Percentiles rank a stretch among this genome's conserved stretches.
These are phyloP conservation scores for Pseudomonodictys pantanalensis DNA, from an alignment of 495 filamentous ascomycete genomes.

Conservation along the genomic window DNA sequence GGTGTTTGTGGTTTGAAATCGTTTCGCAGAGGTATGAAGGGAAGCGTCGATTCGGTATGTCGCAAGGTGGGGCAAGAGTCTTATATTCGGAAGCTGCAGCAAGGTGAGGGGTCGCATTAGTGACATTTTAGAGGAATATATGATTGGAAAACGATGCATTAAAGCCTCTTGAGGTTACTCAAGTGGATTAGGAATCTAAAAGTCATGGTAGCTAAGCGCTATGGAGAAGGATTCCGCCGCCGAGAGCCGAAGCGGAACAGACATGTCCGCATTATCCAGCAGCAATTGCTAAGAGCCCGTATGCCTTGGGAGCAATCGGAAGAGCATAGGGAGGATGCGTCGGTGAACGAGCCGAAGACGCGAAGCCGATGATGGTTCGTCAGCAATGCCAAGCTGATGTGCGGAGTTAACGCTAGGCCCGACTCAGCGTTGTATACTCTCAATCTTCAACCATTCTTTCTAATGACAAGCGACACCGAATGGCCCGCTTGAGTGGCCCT, in stretches of 20 bases:
- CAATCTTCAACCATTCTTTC: no score
- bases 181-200: no score
- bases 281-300: no score
- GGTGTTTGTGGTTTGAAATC: conserved; percentile 11
- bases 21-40: conserved; percentile 18
- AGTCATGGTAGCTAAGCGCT: neutral
- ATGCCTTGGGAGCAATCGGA: neutral
- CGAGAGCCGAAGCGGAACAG: neutral
- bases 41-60: neutral
- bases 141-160: no score
- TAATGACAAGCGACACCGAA: no score
- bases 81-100: neutral
- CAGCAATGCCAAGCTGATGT: neutral
- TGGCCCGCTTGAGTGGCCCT: no score
- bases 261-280: neutral
- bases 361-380: neutral
- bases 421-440: no score
- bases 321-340: neutral
- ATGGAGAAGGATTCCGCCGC: neutral
- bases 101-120: neutral
- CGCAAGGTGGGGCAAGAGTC: neutral
- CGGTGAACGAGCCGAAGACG: neutral
- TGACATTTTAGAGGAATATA: no score
- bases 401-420: no score
- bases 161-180: no score